Percentiles rank a stretch among this genome's conserved stretches.
phyloP scores from a whole-genome alignment of 768 basidiomycete genomes.

The Tephrocybe sp. region DNA sequence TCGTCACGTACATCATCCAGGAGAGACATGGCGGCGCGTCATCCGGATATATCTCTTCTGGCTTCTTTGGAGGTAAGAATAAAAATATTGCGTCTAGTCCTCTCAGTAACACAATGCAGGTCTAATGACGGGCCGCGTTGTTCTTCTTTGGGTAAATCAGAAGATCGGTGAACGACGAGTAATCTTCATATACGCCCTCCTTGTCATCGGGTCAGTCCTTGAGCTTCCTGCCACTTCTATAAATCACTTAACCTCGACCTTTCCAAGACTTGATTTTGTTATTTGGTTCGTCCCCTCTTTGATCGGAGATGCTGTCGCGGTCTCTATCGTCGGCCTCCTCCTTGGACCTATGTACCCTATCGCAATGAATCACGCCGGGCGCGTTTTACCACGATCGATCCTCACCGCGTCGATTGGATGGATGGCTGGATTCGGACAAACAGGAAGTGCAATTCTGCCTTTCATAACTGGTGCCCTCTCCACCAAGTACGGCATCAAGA shows the following conservation, averaged over 20 bases:
- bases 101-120: conserved; percentile 30
- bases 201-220: conserved; percentile 44
- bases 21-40: conserved; percentile 34
- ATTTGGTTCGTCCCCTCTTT: conserved; percentile 71
- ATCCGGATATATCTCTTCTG: conserved; percentile 25
- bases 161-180: conserved; percentile 55
- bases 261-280: conserved; percentile 53
- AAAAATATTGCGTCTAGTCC: not conserved
- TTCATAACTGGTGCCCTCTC: conserved; percentile 74
- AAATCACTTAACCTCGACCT: not conserved
- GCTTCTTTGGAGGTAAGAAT: conserved; percentile 23
- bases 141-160: conserved; percentile 53
- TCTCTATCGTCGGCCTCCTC: conserved; percentile 62
- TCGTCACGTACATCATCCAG: conserved; percentile 53
- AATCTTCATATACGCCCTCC: conserved; percentile 47
- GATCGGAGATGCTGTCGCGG: conserved; percentile 59
- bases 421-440: conserved; percentile 68
- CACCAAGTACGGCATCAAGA: conserved; percentile 55
- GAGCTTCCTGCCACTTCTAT: not conserved
- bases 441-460: conserved; percentile 69
- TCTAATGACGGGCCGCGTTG: conserved; percentile 53
- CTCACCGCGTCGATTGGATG: conserved; percentile 64
- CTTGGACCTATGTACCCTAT: conserved; percentile 79
- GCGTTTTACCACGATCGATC: conserved; percentile 69
- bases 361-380: conserved; percentile 66